Evolutionary conservation across 2,329 filamentous ascomycete species (phyloP).

Genomic region (Clarireedia monteithiana): DNA sequence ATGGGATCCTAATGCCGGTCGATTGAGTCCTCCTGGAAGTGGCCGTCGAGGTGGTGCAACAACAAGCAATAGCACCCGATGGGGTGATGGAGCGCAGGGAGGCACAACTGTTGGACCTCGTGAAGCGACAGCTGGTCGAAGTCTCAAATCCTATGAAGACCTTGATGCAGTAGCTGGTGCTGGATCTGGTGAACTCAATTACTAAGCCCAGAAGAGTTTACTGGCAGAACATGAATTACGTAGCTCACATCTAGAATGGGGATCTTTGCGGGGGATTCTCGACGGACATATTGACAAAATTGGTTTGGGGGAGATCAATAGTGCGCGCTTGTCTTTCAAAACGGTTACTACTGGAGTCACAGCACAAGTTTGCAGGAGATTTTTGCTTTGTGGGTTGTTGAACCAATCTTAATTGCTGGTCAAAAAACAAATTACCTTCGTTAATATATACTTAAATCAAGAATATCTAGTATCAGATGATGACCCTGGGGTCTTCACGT

Average conservation of each 20-base stretch:
- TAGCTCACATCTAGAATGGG: not conserved
- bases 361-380: not conserved
- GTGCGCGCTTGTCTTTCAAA: not conserved
- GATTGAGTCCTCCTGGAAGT: slow-evolving; percentile 40
- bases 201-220: slow-evolving; percentile 39
- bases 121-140: slow-evolving; percentile 87
- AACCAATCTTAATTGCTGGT: not conserved
- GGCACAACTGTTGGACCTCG: slow-evolving; percentile 73
- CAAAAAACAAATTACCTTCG: not conserved
- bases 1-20: slow-evolving; percentile 39
- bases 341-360: not conserved
- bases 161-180: slow-evolving; percentile 74
- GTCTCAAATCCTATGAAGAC: slow-evolving; percentile 95
- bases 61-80: slow-evolving; percentile 46
- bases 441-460: slow-evolving; percentile 3
- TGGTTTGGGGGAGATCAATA: not conserved
- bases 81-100: slow-evolving; percentile 63
- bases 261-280: not conserved
- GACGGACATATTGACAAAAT: not conserved
- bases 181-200: slow-evolving; percentile 81
- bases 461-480: not conserved
- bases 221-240: not conserved
- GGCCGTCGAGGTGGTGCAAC: slow-evolving; percentile 41
- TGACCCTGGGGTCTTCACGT: not conserved
- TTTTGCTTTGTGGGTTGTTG: not conserved